Base-by-base conservation (phyloP, 2,329 filamentous ascomycete genomes). In the Ceratocystis eucalypticola region DNA sequence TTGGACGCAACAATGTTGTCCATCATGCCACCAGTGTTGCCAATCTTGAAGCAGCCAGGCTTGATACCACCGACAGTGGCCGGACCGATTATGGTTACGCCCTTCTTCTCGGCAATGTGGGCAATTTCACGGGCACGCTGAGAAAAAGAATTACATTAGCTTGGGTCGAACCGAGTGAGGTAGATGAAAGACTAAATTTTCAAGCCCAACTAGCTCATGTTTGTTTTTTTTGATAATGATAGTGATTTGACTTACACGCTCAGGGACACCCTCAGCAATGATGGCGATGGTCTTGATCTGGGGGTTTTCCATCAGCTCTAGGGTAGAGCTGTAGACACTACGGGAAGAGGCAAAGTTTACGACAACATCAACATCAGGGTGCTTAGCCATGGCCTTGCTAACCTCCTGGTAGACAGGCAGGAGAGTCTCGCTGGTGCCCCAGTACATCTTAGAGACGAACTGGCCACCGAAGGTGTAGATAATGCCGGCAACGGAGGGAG, bases 391-490 rank as follows among this genome's bases (percentile, higher is more conserved):
- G 73, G 94, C 94, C 84, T 96, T 96, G 72, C 85, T 82, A 62
- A 92, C 88, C 75, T 90, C 85, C 82, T 99, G 93, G 85, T 99
- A 99, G 77, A 99, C 94, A 70, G 94, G 94, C 73, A 99, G 86
- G 71, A 99, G 87, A 70, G 94, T 99, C 84, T 99, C 94, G 81
- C 91, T 96, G 75, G 94, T 99, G 75, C 94, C 94, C 94, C 94
- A 99, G 89, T 99, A 99, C 94, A 99, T 97, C 88, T 99, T 99
- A 87, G 91, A 96, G 77, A 99, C 94, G 86, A 99, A 99, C 81
- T 99, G 94, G 72, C 94, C 94, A 77, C 94, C 94, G 76, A 99
- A 99, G 73, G 94, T 96, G 84, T 99, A 99, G 84, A 99, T 97
- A 80, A 99, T 97, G 76, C 92, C 94, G 71, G 94, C 94, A 68